A percentile compares a stretch with the other conserved stretches of the same genome.
Evolutionary conservation across 371 early-diverging fungal genomes (phyloP).

Genomic region (Lichtheimia ornata): DNA sequence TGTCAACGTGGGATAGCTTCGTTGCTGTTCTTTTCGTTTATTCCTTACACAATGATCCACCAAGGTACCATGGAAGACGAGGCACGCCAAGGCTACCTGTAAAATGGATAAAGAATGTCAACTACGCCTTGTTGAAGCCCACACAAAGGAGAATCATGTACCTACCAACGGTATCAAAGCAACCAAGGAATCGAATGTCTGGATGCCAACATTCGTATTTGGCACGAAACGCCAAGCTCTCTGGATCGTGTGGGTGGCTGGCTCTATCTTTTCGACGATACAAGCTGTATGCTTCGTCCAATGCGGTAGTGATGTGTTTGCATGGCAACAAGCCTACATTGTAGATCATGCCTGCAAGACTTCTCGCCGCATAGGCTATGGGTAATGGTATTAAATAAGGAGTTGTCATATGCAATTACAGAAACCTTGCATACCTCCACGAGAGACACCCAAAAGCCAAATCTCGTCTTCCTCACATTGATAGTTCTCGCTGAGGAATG

Average conservation of each 20-base stretch:
- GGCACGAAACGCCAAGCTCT: conserved; percentile 21
- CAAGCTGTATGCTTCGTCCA: conserved; percentile 23
- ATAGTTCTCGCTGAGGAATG: conserved; percentile 26
- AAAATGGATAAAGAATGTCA: neutral
- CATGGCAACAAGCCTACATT: conserved; percentile 39
- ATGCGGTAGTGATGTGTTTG: conserved; percentile 9
- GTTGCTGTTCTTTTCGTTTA: too few species aligned
- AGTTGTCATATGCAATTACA: too few species aligned
- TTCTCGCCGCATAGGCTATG: conserved; percentile 38
- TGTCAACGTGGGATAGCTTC: neutral
- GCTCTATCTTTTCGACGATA: conserved; percentile 22
- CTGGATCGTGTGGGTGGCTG: neutral
- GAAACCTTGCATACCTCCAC: conserved; percentile 32
- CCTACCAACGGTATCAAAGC: conserved; percentile 44
- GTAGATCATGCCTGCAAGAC: conserved; percentile 40
- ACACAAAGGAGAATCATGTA: too few species aligned
- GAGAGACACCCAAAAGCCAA: conserved; percentile 38
- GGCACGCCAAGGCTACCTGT: conserved; percentile 34
- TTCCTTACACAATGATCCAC: conserved; percentile 34
- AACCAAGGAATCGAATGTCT: conserved; percentile 33
- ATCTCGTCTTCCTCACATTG: conserved; percentile 30
- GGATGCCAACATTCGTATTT: conserved; percentile 24
- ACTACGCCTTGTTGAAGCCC: neutral
- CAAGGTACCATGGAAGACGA: conserved; percentile 38
- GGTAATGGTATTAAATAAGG: neutral